phyloP scores from a whole-genome alignment of 345 rosid genomes.

The Salix arbutifolia region DNA sequence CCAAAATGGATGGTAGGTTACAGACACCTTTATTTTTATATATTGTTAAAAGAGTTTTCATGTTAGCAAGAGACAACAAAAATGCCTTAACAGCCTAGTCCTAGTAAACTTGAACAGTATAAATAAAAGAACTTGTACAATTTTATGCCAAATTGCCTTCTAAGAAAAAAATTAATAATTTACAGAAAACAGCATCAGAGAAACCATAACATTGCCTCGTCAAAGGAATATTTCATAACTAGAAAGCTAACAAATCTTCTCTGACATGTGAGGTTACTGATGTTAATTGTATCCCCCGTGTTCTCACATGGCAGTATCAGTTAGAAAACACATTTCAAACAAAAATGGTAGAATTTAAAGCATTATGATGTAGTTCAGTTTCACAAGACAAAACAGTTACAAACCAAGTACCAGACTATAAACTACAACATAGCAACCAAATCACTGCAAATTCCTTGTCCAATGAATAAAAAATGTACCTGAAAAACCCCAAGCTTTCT shows the following conservation, averaged over 20 bases:
- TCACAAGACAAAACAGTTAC: background rate
- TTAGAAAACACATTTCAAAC: background rate
- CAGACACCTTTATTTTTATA: background rate
- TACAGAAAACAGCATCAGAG: no score
- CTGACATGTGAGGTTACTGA: no score
- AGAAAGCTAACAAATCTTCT: no score
- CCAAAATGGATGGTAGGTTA: background rate
- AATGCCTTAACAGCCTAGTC: background rate
- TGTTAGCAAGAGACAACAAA: background rate
- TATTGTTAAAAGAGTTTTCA: background rate
- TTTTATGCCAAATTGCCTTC: background rate
- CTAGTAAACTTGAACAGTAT: background rate
- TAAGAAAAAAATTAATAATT: background rate
- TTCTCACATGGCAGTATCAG: background rate
- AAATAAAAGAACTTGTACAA: no score
- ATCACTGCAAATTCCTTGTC: background rate
- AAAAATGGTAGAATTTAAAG: background rate
- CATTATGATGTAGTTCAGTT: background rate
- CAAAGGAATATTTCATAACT: no score
- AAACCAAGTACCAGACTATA: background rate
- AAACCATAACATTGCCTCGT: no score
- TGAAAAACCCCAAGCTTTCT: slow-evolving; percentile 81
- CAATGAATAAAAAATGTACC: slow-evolving; percentile 38
- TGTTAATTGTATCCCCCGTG: background rate
- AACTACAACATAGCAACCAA: background rate